phyloP scores from a whole-genome alignment of 768 basidiomycete species.

The Mycena metata region DNA sequence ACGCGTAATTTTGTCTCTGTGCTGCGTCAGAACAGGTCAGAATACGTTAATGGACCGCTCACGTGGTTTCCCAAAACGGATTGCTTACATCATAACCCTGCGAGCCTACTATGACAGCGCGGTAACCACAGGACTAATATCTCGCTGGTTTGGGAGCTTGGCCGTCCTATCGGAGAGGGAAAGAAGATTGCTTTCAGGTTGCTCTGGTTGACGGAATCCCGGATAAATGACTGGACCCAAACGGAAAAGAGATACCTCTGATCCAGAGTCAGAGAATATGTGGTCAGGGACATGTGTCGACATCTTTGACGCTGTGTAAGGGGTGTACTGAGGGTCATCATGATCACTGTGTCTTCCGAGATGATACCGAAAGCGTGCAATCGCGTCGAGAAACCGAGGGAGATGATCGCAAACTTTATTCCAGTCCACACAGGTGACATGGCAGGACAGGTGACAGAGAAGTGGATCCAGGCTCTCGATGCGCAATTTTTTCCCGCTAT shows the following conservation, averaged over 20 bases:
- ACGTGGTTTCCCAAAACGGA: too few species aligned
- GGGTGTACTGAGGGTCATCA: too few species aligned
- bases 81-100: too few species aligned
- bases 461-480: conserved; percentile 23
- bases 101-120: too few species aligned
- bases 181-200: conserved; percentile 9
- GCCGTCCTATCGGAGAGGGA: conserved; percentile 15
- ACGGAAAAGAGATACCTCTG: conserved; percentile 13
- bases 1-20: too few species aligned
- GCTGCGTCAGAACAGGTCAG: too few species aligned
- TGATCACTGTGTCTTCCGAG: conserved; percentile 18
- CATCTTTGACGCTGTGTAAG: conserved; percentile 13
- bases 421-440: conserved; percentile 13
- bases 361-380: conserved; percentile 23
- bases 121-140: too few species aligned
- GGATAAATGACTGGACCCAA: conserved; percentile 3
- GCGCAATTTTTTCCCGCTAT: conserved; percentile 23
- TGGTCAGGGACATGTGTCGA: too few species aligned
- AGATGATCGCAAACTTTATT: conserved; percentile 17
- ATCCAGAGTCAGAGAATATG: conserved; percentile 21
- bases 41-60: too few species aligned
- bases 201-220: conserved; percentile 13
- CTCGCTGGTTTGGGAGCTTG: conserved; percentile 7
- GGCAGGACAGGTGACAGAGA: conserved; percentile 16
- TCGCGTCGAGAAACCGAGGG: conserved; percentile 15